Evolutionary conservation across 2,329 filamentous ascomycete species (phyloP), one percentile per base, ranked within the genome.

Genomic region (Clarireedia monteithiana): DNA sequence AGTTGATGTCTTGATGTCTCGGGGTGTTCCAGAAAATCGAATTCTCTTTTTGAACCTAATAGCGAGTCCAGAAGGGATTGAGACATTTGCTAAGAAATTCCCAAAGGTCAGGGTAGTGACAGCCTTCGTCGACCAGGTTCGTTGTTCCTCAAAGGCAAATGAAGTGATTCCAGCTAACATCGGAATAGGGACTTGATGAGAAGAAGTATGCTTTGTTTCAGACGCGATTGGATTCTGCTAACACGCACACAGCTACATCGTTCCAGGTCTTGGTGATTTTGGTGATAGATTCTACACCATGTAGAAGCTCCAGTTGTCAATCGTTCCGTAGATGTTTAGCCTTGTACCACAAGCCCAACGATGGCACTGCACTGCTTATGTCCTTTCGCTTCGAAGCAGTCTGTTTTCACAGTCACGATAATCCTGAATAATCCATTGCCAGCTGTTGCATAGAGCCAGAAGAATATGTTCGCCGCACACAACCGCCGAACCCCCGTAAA

Each of bases 1-100:
- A 30, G 91, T 97, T 17, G 89, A 97, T 62, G 90, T 96, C 3
- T 78, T 99, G 63, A 95, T 89, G 70, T 85, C 85, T 40, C 86
- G 89, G 62, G 94, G 94, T 34, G 94, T 99, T 5, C 91, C 91
- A 0, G 94, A 97, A 73, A 89, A 97, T 63, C 86, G 89, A 57
- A 99, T 99, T 60, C 77, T 97, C 40, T 99, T 99, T 75, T 78
- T 99, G 57, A 99, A 99, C 72, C 77, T 99, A 59, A 96, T 99
- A 68, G 91, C 94, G n/a, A 96, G 91, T 69, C 94, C 94, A 0
- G 86, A 96, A 68, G 94, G 94, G 5, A 88, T 95, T 62, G 82
- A 84, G 66, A 91, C 88, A 66, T 97, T 99, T 72, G 89, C 91
- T 9, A 81, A 88, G 66, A 88, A 87, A 66, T 96, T 95, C 68